phyloP scores from a whole-genome alignment of 73 alveolate genomes.

The Breviolum minutum region DNA sequence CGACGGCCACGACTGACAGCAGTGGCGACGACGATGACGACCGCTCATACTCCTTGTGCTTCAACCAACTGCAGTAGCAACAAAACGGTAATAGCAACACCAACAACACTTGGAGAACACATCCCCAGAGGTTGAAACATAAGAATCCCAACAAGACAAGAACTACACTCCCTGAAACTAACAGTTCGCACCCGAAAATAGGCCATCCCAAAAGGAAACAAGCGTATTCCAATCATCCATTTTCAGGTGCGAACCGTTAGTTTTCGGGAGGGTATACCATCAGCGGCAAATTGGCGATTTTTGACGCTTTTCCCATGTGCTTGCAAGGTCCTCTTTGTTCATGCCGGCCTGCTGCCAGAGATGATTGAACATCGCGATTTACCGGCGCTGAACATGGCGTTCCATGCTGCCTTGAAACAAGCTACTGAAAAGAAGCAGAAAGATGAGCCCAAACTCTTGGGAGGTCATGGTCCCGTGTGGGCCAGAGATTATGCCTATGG shows the following conservation, averaged over 20 bases:
- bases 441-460: slow-evolving; percentile 21
- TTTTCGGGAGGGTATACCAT: no score
- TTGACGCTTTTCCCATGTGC: background rate
- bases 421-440: background rate
- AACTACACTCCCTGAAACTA: no score
- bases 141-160: no score
- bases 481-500: slow-evolving; percentile 65
- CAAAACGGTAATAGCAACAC: background rate
- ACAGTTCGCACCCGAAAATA: no score
- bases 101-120: no score
- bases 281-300: background rate
- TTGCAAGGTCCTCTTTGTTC: slow-evolving; percentile 36
- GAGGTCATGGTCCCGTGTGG: slow-evolving; percentile 82
- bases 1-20: no score
- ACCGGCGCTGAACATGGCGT: slow-evolving; percentile 21
- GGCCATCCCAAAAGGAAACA: no score
- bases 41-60: background rate
- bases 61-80: background rate
- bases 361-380: slow-evolving; percentile 32
- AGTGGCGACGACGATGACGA: background rate
- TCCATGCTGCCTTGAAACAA: slow-evolving; percentile 7
- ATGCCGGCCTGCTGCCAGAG: slow-evolving; percentile 77
- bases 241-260: no score
- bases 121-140: no score
- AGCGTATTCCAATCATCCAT: no score